These are phyloP conservation scores for Vitis hybrid DNA, from an alignment of 177 flowering plant species.

Conservation along the genomic window DNA sequence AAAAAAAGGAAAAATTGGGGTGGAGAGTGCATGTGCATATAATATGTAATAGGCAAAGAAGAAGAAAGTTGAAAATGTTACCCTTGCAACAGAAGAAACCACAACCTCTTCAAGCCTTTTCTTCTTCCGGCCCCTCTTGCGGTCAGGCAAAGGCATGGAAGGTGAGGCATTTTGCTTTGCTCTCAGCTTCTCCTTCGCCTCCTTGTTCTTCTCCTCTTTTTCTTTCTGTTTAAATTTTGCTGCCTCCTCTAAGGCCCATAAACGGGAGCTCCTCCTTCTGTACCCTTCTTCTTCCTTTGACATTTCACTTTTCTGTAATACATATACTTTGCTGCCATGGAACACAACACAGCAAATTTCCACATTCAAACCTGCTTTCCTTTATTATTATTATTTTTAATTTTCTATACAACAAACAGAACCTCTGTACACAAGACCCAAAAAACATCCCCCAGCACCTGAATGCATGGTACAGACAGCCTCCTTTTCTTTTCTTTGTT, in stretches of 20 bases:
- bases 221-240: background rate
- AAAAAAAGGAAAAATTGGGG: background rate
- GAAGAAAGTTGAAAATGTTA: background rate
- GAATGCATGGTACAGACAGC: too few relatives aligned
- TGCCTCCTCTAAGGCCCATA: conserved; percentile 5
- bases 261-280: conserved; percentile 13
- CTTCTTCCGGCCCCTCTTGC: conserved; percentile 7
- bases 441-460: too few relatives aligned
- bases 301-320: conserved; percentile 1
- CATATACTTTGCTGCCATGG: background rate
- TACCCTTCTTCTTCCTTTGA: background rate
- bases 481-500: too few relatives aligned
- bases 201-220: background rate
- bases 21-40: too few relatives aligned
- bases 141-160: conserved; percentile 1
- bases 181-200: background rate
- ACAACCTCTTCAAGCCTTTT: conserved; percentile 12
- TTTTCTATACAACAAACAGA: too few relatives aligned
- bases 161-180: background rate
- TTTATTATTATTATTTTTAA: too few relatives aligned
- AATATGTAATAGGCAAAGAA: background rate
- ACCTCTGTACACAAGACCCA: too few relatives aligned
- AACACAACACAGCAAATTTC: background rate
- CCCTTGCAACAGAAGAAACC: background rate
- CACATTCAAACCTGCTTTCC: background rate